These are phyloP conservation scores for Marasmius tenuissimus DNA, from an alignment of 1,284 basidiomycete species.

Conservation along the genomic window DNA sequence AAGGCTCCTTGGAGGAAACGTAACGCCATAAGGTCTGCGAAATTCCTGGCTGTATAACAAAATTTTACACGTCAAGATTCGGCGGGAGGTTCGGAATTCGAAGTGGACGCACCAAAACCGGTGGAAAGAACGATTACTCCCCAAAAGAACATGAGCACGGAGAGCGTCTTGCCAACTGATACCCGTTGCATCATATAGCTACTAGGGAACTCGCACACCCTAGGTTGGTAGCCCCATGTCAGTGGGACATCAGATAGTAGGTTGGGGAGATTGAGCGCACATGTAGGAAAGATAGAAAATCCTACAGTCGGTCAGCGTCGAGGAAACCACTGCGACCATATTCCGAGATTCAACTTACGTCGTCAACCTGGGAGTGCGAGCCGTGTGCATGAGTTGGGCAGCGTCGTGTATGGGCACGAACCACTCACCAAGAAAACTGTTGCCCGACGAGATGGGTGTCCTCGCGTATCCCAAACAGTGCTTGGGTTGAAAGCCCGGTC, in stretches of 20 bases:
- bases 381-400: background rate
- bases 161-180: constrained; percentile 16
- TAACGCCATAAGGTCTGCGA: constrained; percentile 12
- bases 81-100: no score
- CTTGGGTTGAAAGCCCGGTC: constrained; percentile 16
- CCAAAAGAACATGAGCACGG: constrained; percentile 16
- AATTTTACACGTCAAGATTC: constrained; percentile 11
- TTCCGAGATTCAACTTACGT: constrained; percentile 9
- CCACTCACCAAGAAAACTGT: constrained; percentile 15
- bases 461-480: constrained; percentile 12
- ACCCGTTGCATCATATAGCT: constrained; percentile 16
- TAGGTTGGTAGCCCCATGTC: background rate
- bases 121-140: constrained; percentile 14
- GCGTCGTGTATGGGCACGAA: background rate
- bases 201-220: constrained; percentile 14
- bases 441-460: constrained; percentile 15
- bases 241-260: background rate
- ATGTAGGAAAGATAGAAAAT: constrained; percentile 16
- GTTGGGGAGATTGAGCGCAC: background rate
- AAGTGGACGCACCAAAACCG: constrained; percentile 8
- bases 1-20: constrained; percentile 14
- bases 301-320: background rate
- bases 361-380: constrained; percentile 7
- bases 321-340: background rate
- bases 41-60: constrained; percentile 21